Conservation (phyloP, 345 rosid genomes). For the Dipteronia dyeriana region DNA sequence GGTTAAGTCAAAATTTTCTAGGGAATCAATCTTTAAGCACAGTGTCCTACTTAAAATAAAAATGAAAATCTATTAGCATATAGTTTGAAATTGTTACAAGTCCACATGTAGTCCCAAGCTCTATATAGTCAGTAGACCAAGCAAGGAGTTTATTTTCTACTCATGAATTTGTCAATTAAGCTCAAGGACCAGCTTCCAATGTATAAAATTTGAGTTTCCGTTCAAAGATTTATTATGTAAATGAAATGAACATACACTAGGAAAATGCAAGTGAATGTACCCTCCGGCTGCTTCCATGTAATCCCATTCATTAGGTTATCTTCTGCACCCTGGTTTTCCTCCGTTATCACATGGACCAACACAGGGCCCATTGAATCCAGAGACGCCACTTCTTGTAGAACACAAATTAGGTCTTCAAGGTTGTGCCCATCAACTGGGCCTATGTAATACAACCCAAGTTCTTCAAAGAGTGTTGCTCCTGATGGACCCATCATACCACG, state of each 20-base stretch:
- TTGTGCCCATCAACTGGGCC: slow-evolving; percentile 98
- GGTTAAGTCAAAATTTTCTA: slow-evolving; percentile 4
- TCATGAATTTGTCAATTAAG: neutral
- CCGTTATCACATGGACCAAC: slow-evolving; percentile 85
- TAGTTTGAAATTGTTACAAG: neutral
- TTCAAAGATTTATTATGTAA: neutral
- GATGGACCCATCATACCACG: slow-evolving; percentile 95
- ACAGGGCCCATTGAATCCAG: slow-evolving; percentile 92
- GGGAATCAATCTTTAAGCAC: neutral
- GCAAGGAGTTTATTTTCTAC: neutral
- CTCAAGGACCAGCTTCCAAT: neutral
- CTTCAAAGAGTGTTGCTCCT: slow-evolving; percentile 93
- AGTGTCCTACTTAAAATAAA: neutral
- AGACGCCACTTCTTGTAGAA: slow-evolving; percentile 79
- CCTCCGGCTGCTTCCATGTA: slow-evolving; percentile 37
- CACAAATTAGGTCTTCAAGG: slow-evolving; percentile 76
- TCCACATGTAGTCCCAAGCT: neutral
- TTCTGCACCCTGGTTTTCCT: slow-evolving; percentile 50
- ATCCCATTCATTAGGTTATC: slow-evolving; percentile 28
- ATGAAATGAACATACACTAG: slow-evolving; percentile 10
- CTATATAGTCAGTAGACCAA: neutral
- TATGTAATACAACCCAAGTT: slow-evolving; percentile 86
- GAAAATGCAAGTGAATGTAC: slow-evolving; percentile 26
- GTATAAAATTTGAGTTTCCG: neutral
- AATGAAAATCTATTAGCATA: neutral